Conservation (phyloP, 345 rosid genomes). For the Eucalyptus erythrocorys region DNA sequence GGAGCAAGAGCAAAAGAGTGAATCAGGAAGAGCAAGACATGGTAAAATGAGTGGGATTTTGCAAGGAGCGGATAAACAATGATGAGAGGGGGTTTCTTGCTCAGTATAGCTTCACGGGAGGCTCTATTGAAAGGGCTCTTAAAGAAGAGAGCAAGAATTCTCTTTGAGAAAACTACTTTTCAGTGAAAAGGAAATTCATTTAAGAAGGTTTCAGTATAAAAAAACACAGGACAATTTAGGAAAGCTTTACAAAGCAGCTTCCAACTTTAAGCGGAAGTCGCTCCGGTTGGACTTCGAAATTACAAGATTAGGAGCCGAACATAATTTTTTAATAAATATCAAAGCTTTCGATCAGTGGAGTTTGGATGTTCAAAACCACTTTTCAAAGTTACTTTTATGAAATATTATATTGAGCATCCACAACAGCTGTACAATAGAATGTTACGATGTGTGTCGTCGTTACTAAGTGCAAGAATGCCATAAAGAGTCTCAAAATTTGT, state of each 20-base stretch:
- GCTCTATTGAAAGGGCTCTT: neutral
- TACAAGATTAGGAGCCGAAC: too few relatives aligned
- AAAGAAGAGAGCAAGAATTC: neutral
- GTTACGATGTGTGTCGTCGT: neutral
- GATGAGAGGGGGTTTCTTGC: neutral
- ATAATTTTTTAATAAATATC: rapidly evolving
- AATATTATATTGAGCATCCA: too few relatives aligned
- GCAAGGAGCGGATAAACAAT: neutral
- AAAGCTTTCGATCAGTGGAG: too few relatives aligned
- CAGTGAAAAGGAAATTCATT: neutral
- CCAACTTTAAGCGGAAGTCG: neutral
- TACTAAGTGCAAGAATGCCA: neutral
- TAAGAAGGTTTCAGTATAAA: neutral
- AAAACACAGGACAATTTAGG: neutral
- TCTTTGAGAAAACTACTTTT: neutral
- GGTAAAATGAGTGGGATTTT: neutral
- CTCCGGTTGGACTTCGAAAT: rapidly evolving
- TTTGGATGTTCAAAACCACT: neutral
- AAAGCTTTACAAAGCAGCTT: neutral
- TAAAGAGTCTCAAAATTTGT: neutral
- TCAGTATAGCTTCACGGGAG: neutral
- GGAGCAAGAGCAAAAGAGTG: neutral
- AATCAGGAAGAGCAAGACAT: neutral
- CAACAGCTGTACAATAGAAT: rapidly evolving
- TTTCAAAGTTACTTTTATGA: neutral